Evolutionary conservation across 139 green algal species (phyloP), one percentile per base, ranked within the genome.

Genomic region (Volvox reticuliferus): DNA sequence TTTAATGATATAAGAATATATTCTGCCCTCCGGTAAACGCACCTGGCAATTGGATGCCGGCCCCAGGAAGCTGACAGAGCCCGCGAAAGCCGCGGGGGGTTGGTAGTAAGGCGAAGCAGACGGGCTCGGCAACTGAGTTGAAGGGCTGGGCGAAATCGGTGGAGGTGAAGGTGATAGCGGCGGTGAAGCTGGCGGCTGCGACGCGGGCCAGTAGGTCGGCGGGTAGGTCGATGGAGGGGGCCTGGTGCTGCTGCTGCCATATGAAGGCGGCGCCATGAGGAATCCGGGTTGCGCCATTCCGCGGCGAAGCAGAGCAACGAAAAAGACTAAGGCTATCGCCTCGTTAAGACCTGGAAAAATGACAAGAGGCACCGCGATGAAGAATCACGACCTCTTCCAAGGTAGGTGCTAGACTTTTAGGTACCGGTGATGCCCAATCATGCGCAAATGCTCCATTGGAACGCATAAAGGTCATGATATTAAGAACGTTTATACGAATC

Each of bases 11-110:
- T 14, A 14, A 9, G 9, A 55, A 14, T 55, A 55, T 14, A 55
- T 55, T 55, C 44, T 55, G 9, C 9, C 44, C 9, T 9, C 44
- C 9, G 44, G 44, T 73, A 28, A 55, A 84, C 79, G 12, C 35
- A 86, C 79, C 50, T 86, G 79, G 79, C 79, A 86, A 9, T 61
- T 50, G 9, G 26, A 50, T 1, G 79, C 79, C 14, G 79, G 79
- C 0, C 79, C 79, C 13, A 86, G 12, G n/a, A 86, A 86, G 26
- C 79, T 37, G 44, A 55, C 79, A 21, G 44, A 17, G 9, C 79
- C 79, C 55, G 50, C 9, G 50, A 71, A 86, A 44, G 50, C 16
- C 1, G 35, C 55, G 12, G 79, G 37, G 0, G 79, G 79, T 44
- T 86, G 79, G 6, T 86, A 61, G 65, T 55, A 55, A 14, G 79